phyloP scores from a whole-genome alignment of 139 green algal genomes.

The Chlorella sorokiniana region DNA sequence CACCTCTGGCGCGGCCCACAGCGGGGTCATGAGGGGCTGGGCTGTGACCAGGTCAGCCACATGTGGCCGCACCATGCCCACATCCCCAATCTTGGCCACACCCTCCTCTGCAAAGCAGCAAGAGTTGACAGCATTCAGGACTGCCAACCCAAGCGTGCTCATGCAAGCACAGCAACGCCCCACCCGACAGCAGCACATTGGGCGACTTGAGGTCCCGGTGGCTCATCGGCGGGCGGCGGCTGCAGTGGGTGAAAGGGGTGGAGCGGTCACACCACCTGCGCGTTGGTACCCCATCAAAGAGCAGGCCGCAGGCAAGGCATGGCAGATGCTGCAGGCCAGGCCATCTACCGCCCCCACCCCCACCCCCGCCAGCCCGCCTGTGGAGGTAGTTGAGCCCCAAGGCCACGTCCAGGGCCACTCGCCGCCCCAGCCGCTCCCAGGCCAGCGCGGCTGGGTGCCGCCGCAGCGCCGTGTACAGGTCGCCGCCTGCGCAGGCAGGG shows the following conservation, averaged over 20 bases:
- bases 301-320: background rate
- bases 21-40: constrained; percentile 76
- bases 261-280: background rate
- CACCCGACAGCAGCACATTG: constrained; percentile 78
- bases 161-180: background rate
- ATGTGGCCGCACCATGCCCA: constrained; percentile 83
- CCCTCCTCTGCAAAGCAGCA: constrained; percentile 58
- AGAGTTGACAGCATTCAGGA: background rate
- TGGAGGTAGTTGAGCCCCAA: constrained; percentile 88
- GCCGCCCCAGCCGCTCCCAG: constrained; percentile 67
- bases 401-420: constrained; percentile 69
- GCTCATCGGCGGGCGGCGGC: constrained; percentile 67
- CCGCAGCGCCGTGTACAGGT: constrained; percentile 74
- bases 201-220: constrained; percentile 85
- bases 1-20: constrained; percentile 80
- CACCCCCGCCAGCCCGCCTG: constrained; percentile 19
- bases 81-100: constrained; percentile 76
- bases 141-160: background rate
- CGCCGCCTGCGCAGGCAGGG: constrained; percentile 49
- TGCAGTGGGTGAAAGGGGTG: background rate
- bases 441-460: constrained; percentile 66
- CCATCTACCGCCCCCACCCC: background rate
- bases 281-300: background rate
- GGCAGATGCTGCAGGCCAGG: background rate
- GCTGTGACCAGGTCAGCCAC: constrained; percentile 85